Percentiles rank a stretch among this genome's conserved stretches.
These are phyloP conservation scores for Komagataella pastoris DNA, from an alignment of 805 yeast genomes.

Conservation along the genomic window DNA sequence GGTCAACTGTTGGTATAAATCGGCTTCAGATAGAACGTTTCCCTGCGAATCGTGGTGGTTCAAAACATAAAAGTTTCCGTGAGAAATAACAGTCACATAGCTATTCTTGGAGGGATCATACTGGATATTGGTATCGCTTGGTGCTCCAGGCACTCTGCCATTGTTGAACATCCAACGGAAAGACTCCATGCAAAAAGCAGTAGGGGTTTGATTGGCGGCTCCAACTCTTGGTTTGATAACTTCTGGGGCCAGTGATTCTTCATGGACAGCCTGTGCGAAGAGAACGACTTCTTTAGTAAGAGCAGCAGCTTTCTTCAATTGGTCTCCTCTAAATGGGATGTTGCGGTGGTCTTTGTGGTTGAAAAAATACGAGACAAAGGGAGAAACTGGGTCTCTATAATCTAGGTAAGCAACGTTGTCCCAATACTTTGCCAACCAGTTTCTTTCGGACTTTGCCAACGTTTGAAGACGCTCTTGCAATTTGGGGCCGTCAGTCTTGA, in stretches of 20 bases:
- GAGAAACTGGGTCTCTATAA: slow-evolving; percentile 89
- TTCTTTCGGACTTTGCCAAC: slow-evolving; percentile 43
- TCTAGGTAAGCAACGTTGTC: slow-evolving; percentile 85
- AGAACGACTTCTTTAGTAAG: slow-evolving; percentile 52
- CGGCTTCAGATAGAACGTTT: slow-evolving; percentile 27
- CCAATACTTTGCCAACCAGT: slow-evolving; percentile 92
- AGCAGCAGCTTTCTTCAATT: slow-evolving; percentile 63
- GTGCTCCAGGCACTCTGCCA: slow-evolving; percentile 60
- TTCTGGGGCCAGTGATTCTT: slow-evolving; percentile 72
- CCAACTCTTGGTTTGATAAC: slow-evolving; percentile 35
- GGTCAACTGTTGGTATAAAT: slow-evolving; percentile 45
- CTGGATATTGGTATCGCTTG: slow-evolving; percentile 47
- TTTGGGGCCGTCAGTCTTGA: slow-evolving; percentile 48
- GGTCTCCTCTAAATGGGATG: slow-evolving; percentile 41
- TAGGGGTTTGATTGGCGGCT: slow-evolving; percentile 5
- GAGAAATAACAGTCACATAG: slow-evolving; percentile 58
- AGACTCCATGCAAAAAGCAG: slow-evolving; percentile 91
- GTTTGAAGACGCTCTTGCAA: slow-evolving; percentile 54
- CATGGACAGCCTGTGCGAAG: slow-evolving; percentile 54
- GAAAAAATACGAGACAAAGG: slow-evolving; percentile 85
- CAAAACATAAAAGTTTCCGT: slow-evolving; percentile 74
- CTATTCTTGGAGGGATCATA: slow-evolving; percentile 34
- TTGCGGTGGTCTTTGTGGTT: slow-evolving; percentile 59
- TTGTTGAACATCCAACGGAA: slow-evolving; percentile 87
- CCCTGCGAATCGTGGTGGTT: slow-evolving; percentile 38